Evolutionary conservation across 2,329 filamentous ascomycete species (phyloP), one percentile per base, ranked within the genome.

Genomic region (Paecilomyces sp.): DNA sequence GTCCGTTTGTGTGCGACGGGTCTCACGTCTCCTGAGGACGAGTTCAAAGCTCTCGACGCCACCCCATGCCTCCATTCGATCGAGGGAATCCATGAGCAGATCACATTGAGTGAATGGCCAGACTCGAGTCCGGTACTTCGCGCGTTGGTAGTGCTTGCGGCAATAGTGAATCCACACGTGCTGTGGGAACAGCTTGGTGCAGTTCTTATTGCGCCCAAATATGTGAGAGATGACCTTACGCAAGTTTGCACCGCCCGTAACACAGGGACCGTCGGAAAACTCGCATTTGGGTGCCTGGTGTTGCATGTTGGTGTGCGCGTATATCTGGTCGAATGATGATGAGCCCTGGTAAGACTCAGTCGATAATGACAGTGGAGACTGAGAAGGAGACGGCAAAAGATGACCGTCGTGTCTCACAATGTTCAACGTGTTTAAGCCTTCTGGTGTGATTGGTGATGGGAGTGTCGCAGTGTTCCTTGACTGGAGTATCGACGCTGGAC

Each of bases 221-320:
- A 92, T 83, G 68, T 94, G 89, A 0, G 88, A 91, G 61, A 93
- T 88, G 4, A 88, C 86, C 74, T 93, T 93, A 55, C 90, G 85
- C 25, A 82, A 81, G 58, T 84, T 80, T 4, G 84, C 63, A 3
- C 68, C 67, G 33, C 69, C 68, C 2, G 67, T 66, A 0, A 66
- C 68, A 25, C 64, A 66, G 47, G 59, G 50, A 53, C 61, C 63
- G 13, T 60, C 64, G 51, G 60, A 64, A 52, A 65, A 66, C 54
- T 65, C 63, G 55, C 64, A 66, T 31, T 57, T 57, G 8, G 15
- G 31, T 30, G 62, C 66, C 3, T 9, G 24, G 13, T 15, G 18
- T 11, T 2, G 41, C 41, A 47, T 47, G 41, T 47, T 47, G 6
- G 24, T 11, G 22, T 25, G 51, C 13, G 51, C 22, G 13, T 13